Evolutionary conservation across 1,284 basidiomycete species (phyloP).

Genomic region (Boletus calvinii): DNA sequence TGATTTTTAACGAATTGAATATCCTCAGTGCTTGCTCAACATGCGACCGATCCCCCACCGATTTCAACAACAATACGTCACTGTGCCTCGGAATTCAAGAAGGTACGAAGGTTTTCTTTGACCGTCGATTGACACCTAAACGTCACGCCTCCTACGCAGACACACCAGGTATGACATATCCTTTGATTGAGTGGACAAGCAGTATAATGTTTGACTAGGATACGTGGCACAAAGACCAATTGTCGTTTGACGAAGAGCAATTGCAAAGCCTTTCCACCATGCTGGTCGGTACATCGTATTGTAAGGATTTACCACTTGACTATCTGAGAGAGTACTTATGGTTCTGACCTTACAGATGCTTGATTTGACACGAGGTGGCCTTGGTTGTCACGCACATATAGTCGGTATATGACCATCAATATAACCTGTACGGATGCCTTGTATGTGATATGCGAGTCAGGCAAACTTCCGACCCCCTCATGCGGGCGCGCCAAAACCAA

Average conservation of each 20-base stretch:
- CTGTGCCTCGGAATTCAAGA: conserved; percentile 87
- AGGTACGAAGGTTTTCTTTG: conserved; percentile 46
- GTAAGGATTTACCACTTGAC: conserved; percentile 44
- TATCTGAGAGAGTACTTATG: conserved; percentile 12
- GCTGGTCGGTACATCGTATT: conserved; percentile 89
- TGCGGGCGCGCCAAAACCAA: background rate
- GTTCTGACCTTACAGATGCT: conserved; percentile 21
- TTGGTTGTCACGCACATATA: background rate
- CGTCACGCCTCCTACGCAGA: conserved; percentile 40
- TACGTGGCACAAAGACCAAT: conserved; percentile 91
- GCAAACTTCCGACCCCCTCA: background rate
- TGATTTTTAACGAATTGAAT: conserved; percentile 17
- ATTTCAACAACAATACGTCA: conserved; percentile 89
- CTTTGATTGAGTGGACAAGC: conserved; percentile 18
- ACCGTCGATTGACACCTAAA: conserved; percentile 17
- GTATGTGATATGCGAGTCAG: conserved; percentile 1
- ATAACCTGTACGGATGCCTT: background rate
- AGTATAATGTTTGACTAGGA: conserved; percentile 49
- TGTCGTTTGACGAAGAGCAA: conserved; percentile 89
- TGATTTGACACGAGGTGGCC: conserved; percentile 13
- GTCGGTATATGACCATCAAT: conserved; percentile 1
- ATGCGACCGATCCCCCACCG: conserved; percentile 89
- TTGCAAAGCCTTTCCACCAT: conserved; percentile 84
- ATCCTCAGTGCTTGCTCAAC: conserved; percentile 65
- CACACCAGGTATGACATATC: conserved; percentile 57